Evolutionary conservation across 495 filamentous ascomycete genomes (phyloP), one percentile per base, ranked within the genome.

Genomic region (Daldinia caldariorum): DNA sequence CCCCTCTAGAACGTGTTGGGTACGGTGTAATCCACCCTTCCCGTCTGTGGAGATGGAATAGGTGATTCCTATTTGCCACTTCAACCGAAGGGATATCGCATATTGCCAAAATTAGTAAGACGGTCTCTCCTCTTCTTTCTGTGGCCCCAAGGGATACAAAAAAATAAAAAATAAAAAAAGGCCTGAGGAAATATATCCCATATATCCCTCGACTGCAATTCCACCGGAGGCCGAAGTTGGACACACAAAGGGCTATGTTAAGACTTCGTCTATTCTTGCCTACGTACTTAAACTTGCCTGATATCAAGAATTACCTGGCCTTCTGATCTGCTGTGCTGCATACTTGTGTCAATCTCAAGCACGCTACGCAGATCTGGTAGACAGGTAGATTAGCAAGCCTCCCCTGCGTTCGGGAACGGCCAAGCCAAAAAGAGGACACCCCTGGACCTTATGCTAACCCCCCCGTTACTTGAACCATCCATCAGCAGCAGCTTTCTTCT

Each of bases 41-140:
- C 70, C 70, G 70, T 69, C 61, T 72, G 65, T 69, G 70, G 70
- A 72, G 70, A 63, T 58, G 49, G 55, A 65, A 69, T 66, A 61
- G 37, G 31, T 26, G 38, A 16, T 14, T 72, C 61, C 61, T 63
- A 72, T 72, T 69, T 59, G 65, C 58, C 70, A 62, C 58, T 43
- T 18, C 50, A 69, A 58, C 61, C 65, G 65, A 72, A 68, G 41
- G 45, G 53, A 58, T 63, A 68, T 72, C 56, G 70, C 65, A 69
- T 34, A 72, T 72, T 72, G 56, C 70, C 70, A 65, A 22, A 72
- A 68, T 72, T 69, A 72, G 70, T 72, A 72, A 72, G 70, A 72
- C 51, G 41, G 37, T 35, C 64, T 35, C 64, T 64, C 54, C 64
- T 67, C 56, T 57, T 47, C 65, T 68, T 72, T 61, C 55, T 65